A percentile compares a stretch with the other conserved stretches of the same genome.
Evolutionary conservation across 2,329 filamentous ascomycete genomes (phyloP).

Genomic region (Sporothrix pallida): DNA sequence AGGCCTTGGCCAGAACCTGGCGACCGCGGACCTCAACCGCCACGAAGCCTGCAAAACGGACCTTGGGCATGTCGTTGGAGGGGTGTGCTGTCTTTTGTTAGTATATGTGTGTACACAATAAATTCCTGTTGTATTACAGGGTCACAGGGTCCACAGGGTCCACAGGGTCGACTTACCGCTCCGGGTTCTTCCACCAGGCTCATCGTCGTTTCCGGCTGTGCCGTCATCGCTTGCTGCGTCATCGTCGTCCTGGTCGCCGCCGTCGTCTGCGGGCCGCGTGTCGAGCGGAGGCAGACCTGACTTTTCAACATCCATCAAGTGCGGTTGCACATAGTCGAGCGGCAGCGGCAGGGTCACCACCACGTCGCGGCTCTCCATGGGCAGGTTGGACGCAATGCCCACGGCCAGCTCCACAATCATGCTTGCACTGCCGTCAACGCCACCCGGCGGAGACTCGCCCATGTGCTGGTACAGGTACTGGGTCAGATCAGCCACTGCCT

Average conservation of each 20-base stretch:
- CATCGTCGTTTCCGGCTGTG: constrained; percentile 51
- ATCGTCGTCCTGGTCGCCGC: constrained; percentile 47
- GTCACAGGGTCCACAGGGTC: too few relatives aligned
- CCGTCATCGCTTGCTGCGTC: constrained; percentile 48
- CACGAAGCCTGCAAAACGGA: constrained; percentile 78
- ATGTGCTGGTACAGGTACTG: constrained; percentile 75
- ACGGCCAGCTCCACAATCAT: constrained; percentile 95
- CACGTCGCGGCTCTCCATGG: constrained; percentile 89
- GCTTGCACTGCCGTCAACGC: constrained; percentile 83
- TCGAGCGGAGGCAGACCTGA: constrained; percentile 66
- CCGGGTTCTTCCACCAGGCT: constrained; percentile 43
- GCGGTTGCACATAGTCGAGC: constrained; percentile 69
- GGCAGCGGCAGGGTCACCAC: constrained; percentile 84
- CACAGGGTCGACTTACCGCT: constrained; percentile 33
- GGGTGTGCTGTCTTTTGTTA: constrained; percentile 40
- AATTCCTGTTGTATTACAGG: neutral
- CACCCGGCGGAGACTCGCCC: constrained; percentile 75
- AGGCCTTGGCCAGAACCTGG: constrained; percentile 76
- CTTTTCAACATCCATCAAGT: constrained; percentile 89
- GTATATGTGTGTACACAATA: neutral
- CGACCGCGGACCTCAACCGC: constrained; percentile 76
- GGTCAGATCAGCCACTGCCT: constrained; percentile 71
- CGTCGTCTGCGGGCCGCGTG: constrained; percentile 47
- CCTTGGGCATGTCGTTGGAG: constrained; percentile 58
- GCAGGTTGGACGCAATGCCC: constrained; percentile 82